phyloP scores from a whole-genome alignment of 148 eudicot genomes.

The Rhododendron vialii region DNA sequence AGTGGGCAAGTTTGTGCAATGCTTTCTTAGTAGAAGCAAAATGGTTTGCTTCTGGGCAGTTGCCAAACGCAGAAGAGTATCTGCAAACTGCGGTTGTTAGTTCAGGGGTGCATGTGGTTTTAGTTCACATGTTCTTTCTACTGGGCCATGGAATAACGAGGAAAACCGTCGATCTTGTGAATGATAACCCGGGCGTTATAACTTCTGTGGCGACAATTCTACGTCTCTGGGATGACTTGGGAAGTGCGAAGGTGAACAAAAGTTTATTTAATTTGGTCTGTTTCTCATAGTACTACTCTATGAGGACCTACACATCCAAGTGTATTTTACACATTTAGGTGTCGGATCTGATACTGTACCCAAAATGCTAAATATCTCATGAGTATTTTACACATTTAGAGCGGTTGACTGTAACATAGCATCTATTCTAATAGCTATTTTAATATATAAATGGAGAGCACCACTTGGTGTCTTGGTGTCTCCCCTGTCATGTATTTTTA shows the following conservation, averaged over 20 bases:
- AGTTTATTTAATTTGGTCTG: not conserved
- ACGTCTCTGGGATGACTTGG: constrained; percentile 76
- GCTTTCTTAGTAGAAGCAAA: constrained; percentile 66
- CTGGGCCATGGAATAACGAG: constrained; percentile 40
- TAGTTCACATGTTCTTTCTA: constrained; percentile 41
- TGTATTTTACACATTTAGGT: not conserved
- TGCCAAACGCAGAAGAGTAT: constrained; percentile 49
- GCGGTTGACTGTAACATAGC: not conserved
- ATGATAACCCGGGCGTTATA: constrained; percentile 23
- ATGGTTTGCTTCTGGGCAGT: constrained; percentile 45
- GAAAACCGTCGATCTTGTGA: not conserved
- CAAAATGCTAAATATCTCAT: not conserved
- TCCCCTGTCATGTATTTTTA: too few relatives aligned
- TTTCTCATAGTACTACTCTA: not conserved
- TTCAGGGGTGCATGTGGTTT: constrained; percentile 42
- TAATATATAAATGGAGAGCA: too few relatives aligned
- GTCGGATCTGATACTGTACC: not conserved
- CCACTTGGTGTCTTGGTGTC: too few relatives aligned
- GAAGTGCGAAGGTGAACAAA: constrained; percentile 48
- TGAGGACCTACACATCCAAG: too few relatives aligned
- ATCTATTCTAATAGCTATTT: too few relatives aligned
- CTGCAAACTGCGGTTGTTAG: constrained; percentile 48
- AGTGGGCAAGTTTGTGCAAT: constrained; percentile 59
- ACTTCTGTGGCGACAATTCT: constrained; percentile 48
- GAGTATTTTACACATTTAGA: not conserved